Base-by-base conservation (phyloP, 768 basidiomycete genomes). In the Pleurotus tuoliensis region DNA sequence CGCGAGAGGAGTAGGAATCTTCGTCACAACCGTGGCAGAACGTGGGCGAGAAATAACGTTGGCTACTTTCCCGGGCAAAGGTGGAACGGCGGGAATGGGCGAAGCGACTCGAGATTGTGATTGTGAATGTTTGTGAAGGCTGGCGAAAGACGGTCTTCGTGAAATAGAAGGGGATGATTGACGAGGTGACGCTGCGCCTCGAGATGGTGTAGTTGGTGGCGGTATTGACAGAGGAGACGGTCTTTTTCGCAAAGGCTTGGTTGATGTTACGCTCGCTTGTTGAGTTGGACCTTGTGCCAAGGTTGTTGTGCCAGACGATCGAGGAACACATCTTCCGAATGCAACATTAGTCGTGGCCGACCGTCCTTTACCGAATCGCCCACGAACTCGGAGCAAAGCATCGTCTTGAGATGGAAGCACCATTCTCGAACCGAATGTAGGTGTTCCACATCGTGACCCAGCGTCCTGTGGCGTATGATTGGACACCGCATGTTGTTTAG, bases 371-470 rank as follows among this genome's bases (percentile, higher is more conserved):
- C 16, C 39, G 39, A 53, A 41, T 22, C 38, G 39, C 6, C 67
- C 67, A 3, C 74, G 75, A 54, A 79, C 77, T 38, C 73, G 71
- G 20, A 73, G 65, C 58, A 77, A 64, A 9, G 73, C 69, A 58
- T 81, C 78, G 57, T 76, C 74, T 15, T 76, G 70, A 9, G 77
- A 77, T 0, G 79, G 76, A 5, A 81, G 64, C 5, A 76, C 70
- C 51, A 73, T 72, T 34, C 76, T 74, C 1, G 84, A 85, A 12
- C 83, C 84, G 60, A 85, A 84, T 1, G 84, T 83, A 8, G 84
- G 83, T 3, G 84, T 84, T 8, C 79, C 82, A 58, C 82, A 84
- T 39, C 82, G 71, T 3, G 82, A 83, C 39, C 71, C 67, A 54
- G 71, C 66, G 39, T 73, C 70, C 44, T 71, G 65, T 55, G 73